phyloP scores from a whole-genome alignment of 1,284 basidiomycete genomes.

The Marasmius sp. region DNA sequence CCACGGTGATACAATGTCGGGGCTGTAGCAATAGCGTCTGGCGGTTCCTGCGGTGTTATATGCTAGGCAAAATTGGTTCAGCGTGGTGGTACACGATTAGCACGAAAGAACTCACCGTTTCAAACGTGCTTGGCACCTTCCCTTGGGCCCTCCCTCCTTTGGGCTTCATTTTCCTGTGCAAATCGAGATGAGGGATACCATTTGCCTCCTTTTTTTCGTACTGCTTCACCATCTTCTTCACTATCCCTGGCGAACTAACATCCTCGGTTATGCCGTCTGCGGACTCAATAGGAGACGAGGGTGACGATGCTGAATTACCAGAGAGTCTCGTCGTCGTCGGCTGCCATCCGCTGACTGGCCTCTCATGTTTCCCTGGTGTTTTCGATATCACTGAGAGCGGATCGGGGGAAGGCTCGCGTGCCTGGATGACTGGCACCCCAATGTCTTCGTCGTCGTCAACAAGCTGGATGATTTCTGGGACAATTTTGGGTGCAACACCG shows the following conservation, averaged over 20 bases:
- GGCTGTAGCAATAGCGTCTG: slow-evolving; percentile 8
- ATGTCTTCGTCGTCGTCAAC: not conserved
- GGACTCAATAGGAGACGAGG: not conserved
- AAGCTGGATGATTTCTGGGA: not conserved
- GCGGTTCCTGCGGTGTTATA: not conserved
- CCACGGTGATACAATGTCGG: not conserved
- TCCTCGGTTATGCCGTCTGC: not conserved
- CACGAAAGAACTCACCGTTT: not conserved
- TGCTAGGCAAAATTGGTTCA: not conserved
- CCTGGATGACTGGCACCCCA: not conserved
- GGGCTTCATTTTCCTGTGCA: not conserved
- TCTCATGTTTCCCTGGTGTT: not conserved
- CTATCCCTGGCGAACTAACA: not conserved
- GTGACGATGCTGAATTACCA: not conserved
- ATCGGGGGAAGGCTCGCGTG: not conserved
- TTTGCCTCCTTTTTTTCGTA: not conserved
- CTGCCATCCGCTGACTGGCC: not conserved
- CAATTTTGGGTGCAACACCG: not conserved
- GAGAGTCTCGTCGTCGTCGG: not conserved
- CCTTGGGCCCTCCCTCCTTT: too few species aligned
- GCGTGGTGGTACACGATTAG: not conserved
- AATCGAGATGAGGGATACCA: not conserved
- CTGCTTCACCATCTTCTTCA: not conserved
- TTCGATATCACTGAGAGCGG: not conserved
- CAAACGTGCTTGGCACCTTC: not conserved